These are phyloP conservation scores for Xylaria cubensis DNA, from an alignment of 495 filamentous ascomycete genomes.

Conservation along the genomic window DNA sequence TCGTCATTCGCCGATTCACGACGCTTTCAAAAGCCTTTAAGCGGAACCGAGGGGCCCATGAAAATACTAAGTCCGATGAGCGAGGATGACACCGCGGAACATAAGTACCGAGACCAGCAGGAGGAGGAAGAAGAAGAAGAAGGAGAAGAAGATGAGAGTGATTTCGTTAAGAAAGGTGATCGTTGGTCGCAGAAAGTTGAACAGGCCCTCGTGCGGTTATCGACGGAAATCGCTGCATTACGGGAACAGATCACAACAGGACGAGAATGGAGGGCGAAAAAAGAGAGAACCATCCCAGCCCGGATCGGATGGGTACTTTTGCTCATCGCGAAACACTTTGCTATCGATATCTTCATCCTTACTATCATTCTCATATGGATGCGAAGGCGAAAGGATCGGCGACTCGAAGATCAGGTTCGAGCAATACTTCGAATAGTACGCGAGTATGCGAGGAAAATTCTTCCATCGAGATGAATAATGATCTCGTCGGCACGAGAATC, in stretches of 20 bases:
- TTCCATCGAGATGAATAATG: conserved; percentile 57
- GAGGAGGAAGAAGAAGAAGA: conserved; percentile 45
- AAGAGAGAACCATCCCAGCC: conserved; percentile 63
- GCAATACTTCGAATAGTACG: conserved; percentile 67
- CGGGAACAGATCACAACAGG: conserved; percentile 85
- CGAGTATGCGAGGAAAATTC: conserved; percentile 62
- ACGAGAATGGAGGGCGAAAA: conserved; percentile 59
- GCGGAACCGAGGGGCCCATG: conserved; percentile 62
- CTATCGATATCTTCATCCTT: conserved; percentile 73
- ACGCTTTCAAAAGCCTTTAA: conserved; percentile 51
- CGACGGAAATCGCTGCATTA: conserved; percentile 90
- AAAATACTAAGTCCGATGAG: conserved; percentile 81
- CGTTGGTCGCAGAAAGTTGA: conserved; percentile 86
- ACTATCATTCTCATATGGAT: conserved; percentile 78
- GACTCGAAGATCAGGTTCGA: conserved; percentile 77
- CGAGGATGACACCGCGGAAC: conserved; percentile 74
- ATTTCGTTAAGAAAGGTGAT: conserved; percentile 51
- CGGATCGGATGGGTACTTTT: conserved; percentile 78
- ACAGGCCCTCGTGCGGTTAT: conserved; percentile 85
- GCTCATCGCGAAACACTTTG: conserved; percentile 72
- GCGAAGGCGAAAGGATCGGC: conserved; percentile 74
- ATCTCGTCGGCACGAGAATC: background rate
- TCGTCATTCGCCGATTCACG: conserved; percentile 44
- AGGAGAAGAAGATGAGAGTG: conserved; percentile 48
- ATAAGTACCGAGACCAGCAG: conserved; percentile 44